Evolutionary conservation across 768 basidiomycete species (phyloP).

Genomic region (Phaeotremella skinneri): DNA sequence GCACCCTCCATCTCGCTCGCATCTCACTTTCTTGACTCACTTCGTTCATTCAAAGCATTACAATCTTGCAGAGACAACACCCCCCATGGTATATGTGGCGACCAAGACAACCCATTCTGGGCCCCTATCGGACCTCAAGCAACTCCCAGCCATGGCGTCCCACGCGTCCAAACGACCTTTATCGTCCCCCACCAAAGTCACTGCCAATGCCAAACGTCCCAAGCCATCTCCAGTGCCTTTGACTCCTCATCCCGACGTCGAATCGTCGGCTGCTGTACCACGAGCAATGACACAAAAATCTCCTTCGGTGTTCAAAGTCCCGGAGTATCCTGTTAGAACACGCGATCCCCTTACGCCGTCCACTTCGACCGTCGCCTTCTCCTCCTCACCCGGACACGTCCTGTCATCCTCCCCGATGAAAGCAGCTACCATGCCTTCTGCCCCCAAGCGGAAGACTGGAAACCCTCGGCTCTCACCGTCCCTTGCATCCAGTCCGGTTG

Average conservation of each 20-base stretch:
- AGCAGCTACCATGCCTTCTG: slow-evolving; percentile 1
- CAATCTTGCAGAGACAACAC: too few relatives aligned
- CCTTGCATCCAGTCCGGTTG: not conserved
- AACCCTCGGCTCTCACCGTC: not conserved
- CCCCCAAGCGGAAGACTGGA: slow-evolving; percentile 1
- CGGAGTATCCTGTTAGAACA: slow-evolving; percentile 19
- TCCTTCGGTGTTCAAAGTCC: slow-evolving; percentile 23
- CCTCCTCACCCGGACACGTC: slow-evolving; percentile 31
- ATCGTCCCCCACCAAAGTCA: not conserved
- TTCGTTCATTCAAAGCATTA: too few relatives aligned
- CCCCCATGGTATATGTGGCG: too few relatives aligned
- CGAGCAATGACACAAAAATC: too few relatives aligned
- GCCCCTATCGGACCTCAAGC: not conserved
- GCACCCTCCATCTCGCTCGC: not conserved
- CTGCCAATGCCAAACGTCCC: not conserved
- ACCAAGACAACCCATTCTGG: not conserved
- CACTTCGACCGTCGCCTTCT: slow-evolving; percentile 41
- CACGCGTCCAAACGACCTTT: not conserved
- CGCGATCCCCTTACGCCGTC: slow-evolving; percentile 33
- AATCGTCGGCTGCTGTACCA: not conserved
- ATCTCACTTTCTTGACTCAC: too few relatives aligned
- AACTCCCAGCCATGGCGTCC: not conserved
- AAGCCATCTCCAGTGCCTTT: not conserved
- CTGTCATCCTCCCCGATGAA: slow-evolving; percentile 23
- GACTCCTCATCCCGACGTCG: not conserved